A percentile compares a stretch with the other conserved stretches of the same genome.
Conservation (phyloP, 306 rosid species). For the Potentilla sterilis region DNA sequence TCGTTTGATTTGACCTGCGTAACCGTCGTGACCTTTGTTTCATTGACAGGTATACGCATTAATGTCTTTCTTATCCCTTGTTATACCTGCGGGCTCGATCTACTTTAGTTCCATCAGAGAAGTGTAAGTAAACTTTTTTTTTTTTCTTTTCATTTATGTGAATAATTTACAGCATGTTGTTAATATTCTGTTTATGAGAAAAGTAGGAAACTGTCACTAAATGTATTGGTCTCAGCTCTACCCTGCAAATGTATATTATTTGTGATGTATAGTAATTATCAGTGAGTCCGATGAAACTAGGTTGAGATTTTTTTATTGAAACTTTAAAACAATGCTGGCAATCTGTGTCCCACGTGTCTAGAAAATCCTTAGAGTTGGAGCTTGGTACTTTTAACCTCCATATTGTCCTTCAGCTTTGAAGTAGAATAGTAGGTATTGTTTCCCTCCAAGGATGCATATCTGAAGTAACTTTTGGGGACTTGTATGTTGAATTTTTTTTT, state of each 20-base stretch:
- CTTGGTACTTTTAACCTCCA: background rate
- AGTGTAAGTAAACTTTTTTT: slow-evolving; percentile 66
- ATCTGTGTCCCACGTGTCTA: background rate
- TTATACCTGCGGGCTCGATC: slow-evolving; percentile 65
- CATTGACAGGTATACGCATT: slow-evolving; percentile 80
- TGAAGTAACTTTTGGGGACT: background rate
- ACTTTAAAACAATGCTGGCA: background rate
- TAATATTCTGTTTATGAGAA: slow-evolving; percentile 9
- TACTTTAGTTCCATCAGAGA: slow-evolving; percentile 87
- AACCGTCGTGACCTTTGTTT: slow-evolving; percentile 10
- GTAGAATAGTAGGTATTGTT: background rate
- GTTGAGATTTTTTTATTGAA: background rate
- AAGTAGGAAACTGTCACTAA: background rate
- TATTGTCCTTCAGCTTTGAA: background rate
- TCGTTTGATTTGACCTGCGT: slow-evolving; percentile 19
- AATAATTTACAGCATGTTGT: background rate
- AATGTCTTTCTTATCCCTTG: slow-evolving; percentile 91
- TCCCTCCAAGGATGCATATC: background rate
- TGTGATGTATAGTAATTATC: background rate
- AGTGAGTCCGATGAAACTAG: background rate
- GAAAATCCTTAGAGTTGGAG: background rate
- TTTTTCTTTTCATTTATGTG: background rate
- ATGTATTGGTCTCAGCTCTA: background rate
- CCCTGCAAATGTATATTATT: background rate
- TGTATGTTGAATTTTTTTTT: background rate